Percentiles rank a stretch among this genome's conserved stretches.
Conservation (phyloP, 1,284 basidiomycete species). For the Tylopilus orsonianus region DNA sequence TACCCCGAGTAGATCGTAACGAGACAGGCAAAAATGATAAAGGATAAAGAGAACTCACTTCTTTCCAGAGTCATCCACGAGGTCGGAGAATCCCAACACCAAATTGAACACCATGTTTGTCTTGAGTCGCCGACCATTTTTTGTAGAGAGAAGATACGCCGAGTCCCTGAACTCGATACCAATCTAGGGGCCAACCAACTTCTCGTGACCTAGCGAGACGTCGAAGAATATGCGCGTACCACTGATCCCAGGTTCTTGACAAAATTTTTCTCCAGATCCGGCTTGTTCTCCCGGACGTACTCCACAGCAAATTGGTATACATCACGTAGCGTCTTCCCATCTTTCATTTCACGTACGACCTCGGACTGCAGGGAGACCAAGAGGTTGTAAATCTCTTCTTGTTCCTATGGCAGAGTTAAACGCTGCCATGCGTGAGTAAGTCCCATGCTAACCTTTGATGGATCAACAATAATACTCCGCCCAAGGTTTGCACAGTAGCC, state of each 20-base stretch:
- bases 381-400: slow-evolving; percentile 84
- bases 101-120: slow-evolving; percentile 87
- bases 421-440: background rate
- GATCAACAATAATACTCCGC: slow-evolving; percentile 93
- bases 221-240: slow-evolving; percentile 43
- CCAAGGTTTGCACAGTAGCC: slow-evolving; percentile 92
- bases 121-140: slow-evolving; percentile 73
- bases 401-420: slow-evolving; percentile 54
- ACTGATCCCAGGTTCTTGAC: slow-evolving; percentile 92
- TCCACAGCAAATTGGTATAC: slow-evolving; percentile 78
- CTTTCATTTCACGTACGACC: slow-evolving; percentile 74
- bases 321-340: slow-evolving; percentile 78
- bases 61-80: slow-evolving; percentile 74
- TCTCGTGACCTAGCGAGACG: background rate
- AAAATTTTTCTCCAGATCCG: slow-evolving; percentile 81
- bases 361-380: slow-evolving; percentile 81
- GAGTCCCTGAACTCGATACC: slow-evolving; percentile 95
- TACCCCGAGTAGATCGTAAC: slow-evolving; percentile 32
- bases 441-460: slow-evolving; percentile 64
- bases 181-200: slow-evolving; percentile 51
- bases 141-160: slow-evolving; percentile 78
- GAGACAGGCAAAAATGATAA: slow-evolving; percentile 1
- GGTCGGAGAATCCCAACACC: slow-evolving; percentile 80
- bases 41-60: slow-evolving; percentile 48
- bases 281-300: slow-evolving; percentile 75